These are phyloP conservation scores for Trichomonascus vanleenenianus DNA, from an alignment of 805 yeast species.

Conservation along the genomic window DNA sequence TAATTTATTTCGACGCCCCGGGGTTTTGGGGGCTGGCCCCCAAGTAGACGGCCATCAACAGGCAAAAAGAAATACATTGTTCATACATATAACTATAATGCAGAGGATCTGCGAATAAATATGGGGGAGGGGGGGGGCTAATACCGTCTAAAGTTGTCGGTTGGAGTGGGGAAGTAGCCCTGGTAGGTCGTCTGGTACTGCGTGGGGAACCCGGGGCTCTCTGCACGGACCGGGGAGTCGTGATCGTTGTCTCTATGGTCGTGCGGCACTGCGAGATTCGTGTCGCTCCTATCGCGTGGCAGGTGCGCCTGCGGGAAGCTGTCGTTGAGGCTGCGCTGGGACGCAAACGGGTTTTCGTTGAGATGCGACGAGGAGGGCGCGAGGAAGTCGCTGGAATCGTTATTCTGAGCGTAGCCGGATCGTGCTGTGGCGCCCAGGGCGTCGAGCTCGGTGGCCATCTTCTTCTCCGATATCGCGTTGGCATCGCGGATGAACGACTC, in stretches of 20 bases:
- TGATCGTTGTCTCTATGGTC: background rate
- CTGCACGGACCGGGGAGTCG: background rate
- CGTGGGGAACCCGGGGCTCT: conserved; percentile 2
- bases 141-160: background rate
- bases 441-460: conserved; percentile 45
- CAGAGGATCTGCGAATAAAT: too few relatives aligned
- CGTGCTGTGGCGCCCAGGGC: conserved; percentile 55
- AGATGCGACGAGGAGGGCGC: conserved; percentile 1
- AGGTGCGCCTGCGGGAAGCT: conserved; percentile 13
- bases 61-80: too few relatives aligned
- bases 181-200: background rate
- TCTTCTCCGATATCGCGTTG: conserved; percentile 18
- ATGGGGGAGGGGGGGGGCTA: too few relatives aligned
- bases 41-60: too few relatives aligned
- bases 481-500: conserved; percentile 66
- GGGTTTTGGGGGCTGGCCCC: too few relatives aligned
- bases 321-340: conserved; percentile 1
- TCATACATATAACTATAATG: too few relatives aligned
- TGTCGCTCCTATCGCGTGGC: conserved; percentile 6
- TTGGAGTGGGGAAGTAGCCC: conserved; percentile 2
- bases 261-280: background rate
- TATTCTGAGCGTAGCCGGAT: conserved; percentile 21
- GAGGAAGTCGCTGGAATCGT: background rate
- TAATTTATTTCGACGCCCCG: too few relatives aligned
- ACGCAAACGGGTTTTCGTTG: background rate